Conservation (phyloP, 225 moss, liverwort and hornwort species). For the Sphagnum contortum region DNA sequence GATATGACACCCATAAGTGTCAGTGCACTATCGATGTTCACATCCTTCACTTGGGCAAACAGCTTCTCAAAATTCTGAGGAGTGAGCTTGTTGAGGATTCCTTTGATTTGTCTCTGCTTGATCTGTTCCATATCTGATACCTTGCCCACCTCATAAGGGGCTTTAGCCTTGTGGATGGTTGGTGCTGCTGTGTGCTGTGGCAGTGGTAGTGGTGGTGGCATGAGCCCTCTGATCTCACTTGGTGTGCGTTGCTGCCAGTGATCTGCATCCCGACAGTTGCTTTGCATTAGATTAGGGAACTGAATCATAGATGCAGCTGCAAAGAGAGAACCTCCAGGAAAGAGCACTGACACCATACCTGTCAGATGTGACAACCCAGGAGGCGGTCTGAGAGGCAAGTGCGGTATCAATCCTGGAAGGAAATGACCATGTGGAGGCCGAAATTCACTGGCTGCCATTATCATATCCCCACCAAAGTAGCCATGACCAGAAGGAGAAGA, state of each 20-base stretch:
- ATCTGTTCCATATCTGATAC: slow-evolving; percentile 39
- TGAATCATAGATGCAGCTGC: slow-evolving; percentile 42
- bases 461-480: slow-evolving; percentile 42
- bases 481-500: slow-evolving; percentile 57
- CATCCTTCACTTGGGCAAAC: slow-evolving; percentile 44
- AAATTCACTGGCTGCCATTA: slow-evolving; percentile 50
- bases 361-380: slow-evolving; percentile 35
- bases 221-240: slow-evolving; percentile 29
- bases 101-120: slow-evolving; percentile 46
- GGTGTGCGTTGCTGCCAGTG: slow-evolving; percentile 39
- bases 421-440: slow-evolving; percentile 61
- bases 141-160: slow-evolving; percentile 40
- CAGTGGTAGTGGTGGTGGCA: slow-evolving; percentile 24
- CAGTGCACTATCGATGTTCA: slow-evolving; percentile 42
- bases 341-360: slow-evolving; percentile 36
- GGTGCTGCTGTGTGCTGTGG: slow-evolving; percentile 22
- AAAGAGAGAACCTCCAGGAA: slow-evolving; percentile 32
- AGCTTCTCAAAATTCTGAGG: slow-evolving; percentile 62
- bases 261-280: slow-evolving; percentile 40
- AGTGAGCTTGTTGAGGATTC: slow-evolving; percentile 46
- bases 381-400: slow-evolving; percentile 53
- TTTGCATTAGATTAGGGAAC: slow-evolving; percentile 33
- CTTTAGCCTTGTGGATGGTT: slow-evolving; percentile 41
- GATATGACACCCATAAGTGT: slow-evolving; percentile 53
- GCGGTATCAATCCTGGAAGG: slow-evolving; percentile 72